These are phyloP conservation scores for Gnaphalium uliginosum DNA, from an alignment of 129 eudicot species.

Conservation along the genomic window DNA sequence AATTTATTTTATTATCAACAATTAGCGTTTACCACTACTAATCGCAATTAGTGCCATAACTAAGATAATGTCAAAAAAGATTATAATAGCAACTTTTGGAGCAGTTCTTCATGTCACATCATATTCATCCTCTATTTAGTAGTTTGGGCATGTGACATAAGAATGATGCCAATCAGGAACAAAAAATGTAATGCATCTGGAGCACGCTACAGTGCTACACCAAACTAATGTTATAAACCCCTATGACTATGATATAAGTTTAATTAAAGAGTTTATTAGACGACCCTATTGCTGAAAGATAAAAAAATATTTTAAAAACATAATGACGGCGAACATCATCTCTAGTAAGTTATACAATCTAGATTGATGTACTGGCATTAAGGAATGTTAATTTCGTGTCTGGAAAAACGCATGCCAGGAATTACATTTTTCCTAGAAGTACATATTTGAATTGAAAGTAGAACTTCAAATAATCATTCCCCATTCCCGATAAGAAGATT, in stretches of 20 bases:
- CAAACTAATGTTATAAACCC: not conserved
- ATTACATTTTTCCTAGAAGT: not conserved
- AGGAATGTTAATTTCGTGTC: not conserved
- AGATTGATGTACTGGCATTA: not conserved
- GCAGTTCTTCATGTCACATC: not conserved
- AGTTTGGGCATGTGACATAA: not conserved
- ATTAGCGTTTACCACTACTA: not conserved
- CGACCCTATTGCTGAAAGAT: not conserved
- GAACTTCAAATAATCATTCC: not conserved
- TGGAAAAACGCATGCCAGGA: not conserved
- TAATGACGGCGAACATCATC: not conserved
- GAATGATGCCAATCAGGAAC: not conserved
- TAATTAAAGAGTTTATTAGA: not conserved
- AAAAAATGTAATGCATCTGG: not conserved
- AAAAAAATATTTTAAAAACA: not conserved
- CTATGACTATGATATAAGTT: not conserved
- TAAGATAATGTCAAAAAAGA: conserved; percentile 4
- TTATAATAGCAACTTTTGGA: not conserved
- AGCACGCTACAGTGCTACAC: not conserved
- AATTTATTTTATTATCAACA: not conserved
- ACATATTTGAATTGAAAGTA: not conserved
- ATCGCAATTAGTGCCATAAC: conserved; percentile 8
- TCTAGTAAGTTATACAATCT: not conserved
- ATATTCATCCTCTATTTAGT: not conserved
- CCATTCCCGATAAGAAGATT: not conserved